Evolutionary conservation across 371 early-diverging fungal species (phyloP).

Genomic region (Lichtheimia corymbifera): DNA sequence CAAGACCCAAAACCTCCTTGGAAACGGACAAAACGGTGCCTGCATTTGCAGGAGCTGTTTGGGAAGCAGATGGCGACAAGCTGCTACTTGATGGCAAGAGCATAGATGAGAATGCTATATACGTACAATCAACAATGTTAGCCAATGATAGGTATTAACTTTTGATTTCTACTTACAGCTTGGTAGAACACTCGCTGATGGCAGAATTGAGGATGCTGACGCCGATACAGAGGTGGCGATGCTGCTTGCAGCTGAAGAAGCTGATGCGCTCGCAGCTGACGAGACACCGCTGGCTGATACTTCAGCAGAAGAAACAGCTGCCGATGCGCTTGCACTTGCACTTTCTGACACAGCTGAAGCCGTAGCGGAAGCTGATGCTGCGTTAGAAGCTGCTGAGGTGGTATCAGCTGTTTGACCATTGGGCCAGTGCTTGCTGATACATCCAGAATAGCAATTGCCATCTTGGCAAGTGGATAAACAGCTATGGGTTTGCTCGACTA

Average conservation of each 20-base stretch:
- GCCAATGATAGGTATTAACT: neutral
- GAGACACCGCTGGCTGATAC: neutral
- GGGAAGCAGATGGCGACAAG: neutral
- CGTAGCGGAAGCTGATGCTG: slow-evolving; percentile 9
- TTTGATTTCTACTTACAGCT: slow-evolving; percentile 8
- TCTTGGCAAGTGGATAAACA: slow-evolving; percentile 26
- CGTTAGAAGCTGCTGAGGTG: slow-evolving; percentile 7
- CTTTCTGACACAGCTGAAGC: neutral
- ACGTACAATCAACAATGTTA: neutral
- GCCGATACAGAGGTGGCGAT: slow-evolving; percentile 5
- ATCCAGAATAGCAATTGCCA: slow-evolving; percentile 29
- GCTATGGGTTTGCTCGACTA: slow-evolving; percentile 29
- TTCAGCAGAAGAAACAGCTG: neutral
- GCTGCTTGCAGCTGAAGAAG: slow-evolving; percentile 5
- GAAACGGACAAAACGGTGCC: slow-evolving; percentile 1
- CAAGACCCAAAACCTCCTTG: slow-evolving; percentile 7
- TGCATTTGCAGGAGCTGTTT: neutral
- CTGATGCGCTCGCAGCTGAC: neutral
- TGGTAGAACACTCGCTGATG: slow-evolving; percentile 4
- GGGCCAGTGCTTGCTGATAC: slow-evolving; percentile 40
- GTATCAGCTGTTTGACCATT: slow-evolving; percentile 14
- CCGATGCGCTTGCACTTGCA: neutral
- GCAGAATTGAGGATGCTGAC: slow-evolving; percentile 5
- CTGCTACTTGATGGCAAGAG: slow-evolving; percentile 1
- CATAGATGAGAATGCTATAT: neutral